Base-by-base conservation (phyloP, 306 rosid species). In the Pachyrhizus erosus region DNA sequence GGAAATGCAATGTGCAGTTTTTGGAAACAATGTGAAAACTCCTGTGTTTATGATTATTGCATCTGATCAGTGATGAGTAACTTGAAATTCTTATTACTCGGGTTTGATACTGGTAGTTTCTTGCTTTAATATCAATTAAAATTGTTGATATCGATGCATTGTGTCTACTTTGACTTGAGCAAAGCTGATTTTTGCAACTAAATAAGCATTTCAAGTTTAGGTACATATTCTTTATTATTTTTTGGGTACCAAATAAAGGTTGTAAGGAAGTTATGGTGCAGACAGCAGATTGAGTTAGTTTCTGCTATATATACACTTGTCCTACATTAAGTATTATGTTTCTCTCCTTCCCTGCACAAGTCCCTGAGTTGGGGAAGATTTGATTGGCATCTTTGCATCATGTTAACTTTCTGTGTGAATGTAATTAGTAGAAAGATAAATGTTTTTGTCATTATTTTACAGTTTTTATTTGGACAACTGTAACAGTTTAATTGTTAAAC, bases 401-500 rank as follows among this genome's bases (percentile, higher is more conserved):
- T 9, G 48, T 34, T 9, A 24, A n/a, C 27, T 17, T 10, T n/a
- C 23, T 33, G 5, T 34, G 46, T 65, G 24, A 34, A 33, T 34
- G 2, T 34, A 31, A 14, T 15, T 64, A 64, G 29, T 29, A 29
- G 23, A 33, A 34, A 33, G 75, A 64, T 33, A 65, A n/a, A n/a
- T n/a, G 17, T 15, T 46, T 43, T 29, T 68, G 17, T 52, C 27
- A 18, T 64, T 62, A 66, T 37, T 34, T 49, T 51, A 20, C 69
- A 11, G 31, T 18, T 66, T 67, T 57, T 65, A 33, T 52, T 66
- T 40, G n/a, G 69, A 72, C 18, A 55, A 23, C n/a, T 57, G 43
- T 14, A 27, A 24, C 48, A 20, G 67, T 46, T 24, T 65, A 26
- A 49, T 78, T 77, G 23, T 29, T 68, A 60, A 83, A 37, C 49